A percentile compares a stretch with the other conserved stretches of the same genome.
Conservation (phyloP, 208 protist species). For the Phytomonas sp. region DNA sequence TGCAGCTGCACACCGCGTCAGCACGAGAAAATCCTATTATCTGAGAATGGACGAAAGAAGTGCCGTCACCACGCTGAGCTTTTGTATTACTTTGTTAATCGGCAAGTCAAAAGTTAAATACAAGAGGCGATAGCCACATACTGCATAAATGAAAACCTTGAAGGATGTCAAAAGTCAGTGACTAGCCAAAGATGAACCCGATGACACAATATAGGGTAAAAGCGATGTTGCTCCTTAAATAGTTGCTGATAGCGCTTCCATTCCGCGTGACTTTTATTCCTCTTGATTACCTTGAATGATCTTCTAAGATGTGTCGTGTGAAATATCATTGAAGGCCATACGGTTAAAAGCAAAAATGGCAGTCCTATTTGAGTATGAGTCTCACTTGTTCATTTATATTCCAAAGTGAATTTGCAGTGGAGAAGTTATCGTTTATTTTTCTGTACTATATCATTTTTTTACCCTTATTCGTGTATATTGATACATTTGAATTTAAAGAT, state of each 20-base stretch:
- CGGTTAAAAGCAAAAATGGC: background rate
- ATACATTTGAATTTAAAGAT: background rate
- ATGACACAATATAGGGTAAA: background rate
- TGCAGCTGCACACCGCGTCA: conserved; percentile 58
- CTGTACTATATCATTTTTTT: background rate
- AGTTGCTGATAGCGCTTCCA: background rate
- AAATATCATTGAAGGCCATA: background rate
- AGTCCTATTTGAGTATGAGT: background rate
- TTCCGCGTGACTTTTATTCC: conserved; percentile 2
- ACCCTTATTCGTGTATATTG: background rate
- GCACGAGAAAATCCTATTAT: conserved; percentile 21
- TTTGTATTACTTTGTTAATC: conserved; percentile 47
- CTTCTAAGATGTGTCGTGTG: background rate
- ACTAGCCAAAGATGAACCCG: background rate
- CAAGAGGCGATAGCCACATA: background rate
- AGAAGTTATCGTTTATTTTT: background rate
- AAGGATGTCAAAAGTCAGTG: background rate
- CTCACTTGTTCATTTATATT: background rate
- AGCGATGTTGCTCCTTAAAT: background rate
- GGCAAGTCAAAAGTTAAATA: conserved; percentile 14
- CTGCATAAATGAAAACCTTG: background rate
- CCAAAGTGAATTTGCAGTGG: background rate
- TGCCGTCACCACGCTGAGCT: conserved; percentile 74
- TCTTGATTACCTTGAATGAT: background rate
- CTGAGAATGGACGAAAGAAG: conserved; percentile 23